Base-by-base conservation (phyloP, 495 filamentous ascomycete species). In the Annulohypoxylon moriforme region DNA sequence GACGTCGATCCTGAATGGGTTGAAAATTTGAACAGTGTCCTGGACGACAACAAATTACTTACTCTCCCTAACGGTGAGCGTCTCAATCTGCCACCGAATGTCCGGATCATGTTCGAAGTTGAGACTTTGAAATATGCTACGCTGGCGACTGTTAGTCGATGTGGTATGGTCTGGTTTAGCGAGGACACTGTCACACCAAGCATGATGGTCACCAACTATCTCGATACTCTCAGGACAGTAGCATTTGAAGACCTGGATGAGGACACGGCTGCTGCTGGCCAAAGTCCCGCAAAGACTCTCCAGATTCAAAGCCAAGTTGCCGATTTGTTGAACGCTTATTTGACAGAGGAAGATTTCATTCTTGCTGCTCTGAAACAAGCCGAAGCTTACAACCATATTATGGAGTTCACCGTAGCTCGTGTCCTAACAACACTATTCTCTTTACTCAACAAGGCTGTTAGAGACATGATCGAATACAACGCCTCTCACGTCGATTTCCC, bases 91-190 rank as follows among this genome's bases (percentile, higher is more conserved):
- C 96, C 96, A 8, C 72, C 92, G 0, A 99, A 99, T 77, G 96
- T 99, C 22, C 93, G 96, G 63, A 96, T 99, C 79, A 96, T 99
- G 93, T 99, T 99, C 69, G 96, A 99, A 82, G 96, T 99, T 25
- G 96, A 98, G 82, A 98, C 89, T n/a, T 85, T 99, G 42, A 97
- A 95, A 75, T 99, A 99, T 78, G 96, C 96, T 40, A 99, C 96
- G 0, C 86, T 98, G 42, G 96, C 96, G 40, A 99, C 96, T 40
- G 96, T 99, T 73, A 94, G 90, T 90, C 94, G 96, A 82, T 99
- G 96, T 81, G 96, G 96, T 85, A 99, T 99, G 96, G 96, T 99
- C 7, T 99, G 96, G 96, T 98, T 98, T 82, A 98, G 94, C 76
- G 94, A 96, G 68, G 96, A 99, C 75, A 98, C 93, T 16, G 94